Evolutionary conservation across 2,329 filamentous ascomycete species (phyloP), one percentile per base, ranked within the genome.

Genomic region (Davidsoniella neocaledoniae): DNA sequence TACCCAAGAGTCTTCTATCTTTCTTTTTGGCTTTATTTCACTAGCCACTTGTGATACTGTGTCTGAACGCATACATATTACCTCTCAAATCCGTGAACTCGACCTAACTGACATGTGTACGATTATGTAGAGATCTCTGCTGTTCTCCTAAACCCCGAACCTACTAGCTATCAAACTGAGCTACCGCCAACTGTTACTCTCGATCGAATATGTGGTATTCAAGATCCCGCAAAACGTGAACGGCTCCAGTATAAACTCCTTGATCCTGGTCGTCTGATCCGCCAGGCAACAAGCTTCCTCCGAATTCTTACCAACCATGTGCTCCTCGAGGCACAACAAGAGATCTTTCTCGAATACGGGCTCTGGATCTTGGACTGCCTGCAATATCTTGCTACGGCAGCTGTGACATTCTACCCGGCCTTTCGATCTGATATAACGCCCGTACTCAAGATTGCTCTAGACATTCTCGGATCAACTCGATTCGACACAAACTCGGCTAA

Each of bases 301-400:
- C 63, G 62, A 12, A 63, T 73, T 7, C 57, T 76, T 9, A 62
- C 65, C 8, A 63, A 66, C 48, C 64, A 65, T 19, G 55, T 70
- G 4, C 43, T 63, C 6, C 64, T 61, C 8, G 57, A 60, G n/a
- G 60, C 62, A 16, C 48, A 59, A 4, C 58, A 57, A 2, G 64
- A 62, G 40, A 58, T 59, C 8, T 46, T 53, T 8, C 21, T 53
- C 16, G 68, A 69, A 53, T 63, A 63, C 51, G 58, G 64, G 0
- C 64, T 68, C 10, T 75, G 71, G 72, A 59, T 76, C 10, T 59
- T 74, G 52, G 73, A 77, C 56, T 64, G 64, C 5, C 60, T 69
- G 54, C 62, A 69, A 36, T 63, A 66, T 40, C 58, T 74, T 26
- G 63, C 67, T 46, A 57, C 62, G 17, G 58, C 63, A 9, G 66